Conservation (phyloP, 2,329 filamentous ascomycete species). For the Neophaeococcomyces aloes region DNA sequence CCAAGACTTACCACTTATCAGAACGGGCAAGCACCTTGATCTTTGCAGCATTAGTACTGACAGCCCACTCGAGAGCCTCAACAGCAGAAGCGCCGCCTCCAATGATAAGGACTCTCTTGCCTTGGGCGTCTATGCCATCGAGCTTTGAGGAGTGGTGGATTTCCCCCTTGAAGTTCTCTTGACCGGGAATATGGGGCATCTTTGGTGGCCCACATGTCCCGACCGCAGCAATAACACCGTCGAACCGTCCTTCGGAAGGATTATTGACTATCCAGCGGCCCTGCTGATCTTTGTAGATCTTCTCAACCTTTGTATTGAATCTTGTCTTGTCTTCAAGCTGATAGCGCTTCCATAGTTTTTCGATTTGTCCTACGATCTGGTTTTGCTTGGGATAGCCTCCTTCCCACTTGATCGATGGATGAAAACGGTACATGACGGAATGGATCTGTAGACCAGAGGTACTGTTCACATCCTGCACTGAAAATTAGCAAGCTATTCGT, state of each 20-base stretch:
- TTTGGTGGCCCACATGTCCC: constrained; percentile 74
- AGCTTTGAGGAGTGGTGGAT: constrained; percentile 67
- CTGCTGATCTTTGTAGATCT: constrained; percentile 56
- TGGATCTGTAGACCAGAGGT: constrained; percentile 77
- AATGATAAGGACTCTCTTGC: constrained; percentile 65
- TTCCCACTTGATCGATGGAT: constrained; percentile 65
- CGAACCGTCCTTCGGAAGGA: constrained; percentile 58
- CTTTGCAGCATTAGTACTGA: constrained; percentile 53
- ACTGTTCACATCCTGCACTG: constrained; percentile 57
- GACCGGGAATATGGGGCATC: constrained; percentile 58
- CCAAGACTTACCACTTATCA: too few relatives aligned
- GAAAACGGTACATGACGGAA: constrained; percentile 78
- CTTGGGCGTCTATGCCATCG: constrained; percentile 60
- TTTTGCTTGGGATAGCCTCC: constrained; percentile 66
- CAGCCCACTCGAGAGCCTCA: constrained; percentile 71
- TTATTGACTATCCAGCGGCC: constrained; percentile 73
- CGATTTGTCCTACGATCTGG: constrained; percentile 64
- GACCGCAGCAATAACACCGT: constrained; percentile 66
- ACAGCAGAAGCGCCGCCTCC: constrained; percentile 73
- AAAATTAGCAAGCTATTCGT: too few relatives aligned
- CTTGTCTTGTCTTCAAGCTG: constrained; percentile 58
- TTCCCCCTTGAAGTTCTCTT: constrained; percentile 60
- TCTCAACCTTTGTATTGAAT: constrained; percentile 60
- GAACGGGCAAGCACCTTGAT: constrained; percentile 64
- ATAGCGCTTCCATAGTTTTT: constrained; percentile 64